Conservation (phyloP, 1,284 basidiomycete genomes). For the Boletus putidus region DNA sequence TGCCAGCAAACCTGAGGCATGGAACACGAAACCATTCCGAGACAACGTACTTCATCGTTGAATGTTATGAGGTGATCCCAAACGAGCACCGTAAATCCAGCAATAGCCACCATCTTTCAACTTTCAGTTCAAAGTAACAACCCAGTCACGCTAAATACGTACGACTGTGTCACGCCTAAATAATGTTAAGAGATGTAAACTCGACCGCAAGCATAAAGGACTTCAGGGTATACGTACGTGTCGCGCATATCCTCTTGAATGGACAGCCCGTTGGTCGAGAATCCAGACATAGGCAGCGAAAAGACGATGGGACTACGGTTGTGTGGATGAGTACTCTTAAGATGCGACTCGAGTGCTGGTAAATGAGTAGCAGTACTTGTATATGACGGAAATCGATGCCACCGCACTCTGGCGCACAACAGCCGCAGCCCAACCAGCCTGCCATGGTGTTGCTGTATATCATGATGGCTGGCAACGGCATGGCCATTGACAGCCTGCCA, state of each 20-base stretch:
- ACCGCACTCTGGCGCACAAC: background rate
- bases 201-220: background rate
- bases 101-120: slow-evolving; percentile 43
- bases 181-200: slow-evolving; percentile 2
- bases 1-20: slow-evolving; percentile 15
- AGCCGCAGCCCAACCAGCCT: background rate
- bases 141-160: slow-evolving; percentile 1
- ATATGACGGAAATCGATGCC: slow-evolving; percentile 4
- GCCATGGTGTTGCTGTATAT: too few species aligned
- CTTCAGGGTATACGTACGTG: slow-evolving; percentile 6
- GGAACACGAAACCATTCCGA: background rate
- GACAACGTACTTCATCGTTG: slow-evolving; percentile 39
- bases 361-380: background rate
- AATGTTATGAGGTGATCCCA: slow-evolving; percentile 52
- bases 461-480: background rate
- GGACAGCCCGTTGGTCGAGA: background rate
- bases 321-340: background rate
- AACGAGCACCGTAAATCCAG: slow-evolving; percentile 44
- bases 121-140: background rate
- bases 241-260: background rate
- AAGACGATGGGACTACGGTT: background rate
- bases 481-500: background rate
- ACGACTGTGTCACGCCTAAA: slow-evolving; percentile 21
- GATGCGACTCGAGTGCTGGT: background rate
- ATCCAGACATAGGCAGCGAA: slow-evolving; percentile 6